Evolutionary conservation across 1,139 yeast genomes (phyloP).

Genomic region (Yamadazyma dendronema): DNA sequence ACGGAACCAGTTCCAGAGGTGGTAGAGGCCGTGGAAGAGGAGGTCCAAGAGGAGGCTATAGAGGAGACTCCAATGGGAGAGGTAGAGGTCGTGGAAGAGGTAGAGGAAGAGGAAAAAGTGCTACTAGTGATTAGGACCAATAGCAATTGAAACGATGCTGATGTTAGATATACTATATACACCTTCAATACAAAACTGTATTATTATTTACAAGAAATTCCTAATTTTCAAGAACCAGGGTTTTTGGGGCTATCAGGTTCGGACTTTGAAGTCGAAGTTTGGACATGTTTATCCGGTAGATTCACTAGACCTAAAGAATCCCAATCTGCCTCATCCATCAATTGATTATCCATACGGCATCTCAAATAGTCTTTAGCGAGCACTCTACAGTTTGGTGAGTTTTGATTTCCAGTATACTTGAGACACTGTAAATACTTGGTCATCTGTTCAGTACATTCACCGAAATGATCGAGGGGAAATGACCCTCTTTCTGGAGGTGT

Average conservation of each 20-base stretch:
- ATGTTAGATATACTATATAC: neutral
- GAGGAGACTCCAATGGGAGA: slow-evolving; percentile 28
- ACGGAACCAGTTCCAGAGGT: slow-evolving; percentile 16
- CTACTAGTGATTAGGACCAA: neutral
- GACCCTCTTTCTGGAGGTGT: slow-evolving; percentile 97
- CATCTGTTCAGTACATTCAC: slow-evolving; percentile 81
- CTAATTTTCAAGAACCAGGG: too few relatives aligned
- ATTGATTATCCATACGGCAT: slow-evolving; percentile 87
- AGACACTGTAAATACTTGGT: slow-evolving; percentile 73
- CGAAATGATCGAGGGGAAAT: slow-evolving; percentile 90
- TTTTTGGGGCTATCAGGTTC: neutral
- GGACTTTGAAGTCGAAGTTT: neutral
- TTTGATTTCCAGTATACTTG: slow-evolving; percentile 72
- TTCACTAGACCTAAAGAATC: slow-evolving; percentile 67
- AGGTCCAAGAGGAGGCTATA: slow-evolving; percentile 16
- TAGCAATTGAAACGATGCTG: neutral
- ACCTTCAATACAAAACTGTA: neutral
- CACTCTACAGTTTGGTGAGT: slow-evolving; percentile 85
- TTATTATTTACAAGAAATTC: neutral
- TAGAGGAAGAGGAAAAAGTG: slow-evolving; percentile 1
- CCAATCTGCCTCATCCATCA: slow-evolving; percentile 86
- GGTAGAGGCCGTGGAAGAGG: slow-evolving; percentile 26
- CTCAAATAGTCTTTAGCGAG: slow-evolving; percentile 78
- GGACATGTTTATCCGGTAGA: slow-evolving; percentile 41
- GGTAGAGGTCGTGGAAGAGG: slow-evolving; percentile 18